phyloP scores from a whole-genome alignment of 202 grass and related monocot genomes.

The Brachypodium distachyon region DNA sequence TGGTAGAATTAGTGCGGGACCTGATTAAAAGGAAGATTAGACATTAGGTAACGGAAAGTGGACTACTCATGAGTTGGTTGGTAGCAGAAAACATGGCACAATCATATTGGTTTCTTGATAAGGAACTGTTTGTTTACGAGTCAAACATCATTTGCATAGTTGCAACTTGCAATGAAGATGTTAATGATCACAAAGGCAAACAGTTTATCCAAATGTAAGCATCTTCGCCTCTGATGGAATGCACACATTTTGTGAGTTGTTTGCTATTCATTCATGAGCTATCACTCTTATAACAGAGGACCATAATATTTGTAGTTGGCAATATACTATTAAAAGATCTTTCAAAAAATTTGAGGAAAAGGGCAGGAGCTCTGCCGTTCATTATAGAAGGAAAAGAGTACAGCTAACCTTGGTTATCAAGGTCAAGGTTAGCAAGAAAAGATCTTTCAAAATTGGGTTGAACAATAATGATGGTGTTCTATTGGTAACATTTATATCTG shows the following conservation, averaged over 20 bases:
- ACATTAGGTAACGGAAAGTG: constrained; percentile 21
- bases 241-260: not conserved
- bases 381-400: too few species aligned
- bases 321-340: not conserved
- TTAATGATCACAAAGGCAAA: constrained; percentile 3
- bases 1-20: not conserved
- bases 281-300: not conserved
- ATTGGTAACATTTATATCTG: not conserved
- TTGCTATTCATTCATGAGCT: not conserved
- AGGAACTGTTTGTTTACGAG: constrained; percentile 7
- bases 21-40: constrained; percentile 17
- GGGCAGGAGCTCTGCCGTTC: too few species aligned
- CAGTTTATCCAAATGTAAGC: not conserved
- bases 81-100: constrained; percentile 6
- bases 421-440: too few species aligned
- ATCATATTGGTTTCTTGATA: constrained; percentile 15
- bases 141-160: constrained; percentile 10
- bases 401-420: too few species aligned
- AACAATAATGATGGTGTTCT: not conserved
- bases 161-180: constrained; percentile 6
- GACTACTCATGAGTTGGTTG: constrained; percentile 24
- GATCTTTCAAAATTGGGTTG: constrained; percentile 12
- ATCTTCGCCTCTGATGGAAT: constrained; percentile 3
- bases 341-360: too few species aligned
- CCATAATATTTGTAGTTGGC: not conserved